Base-by-base conservation (phyloP, 768 basidiomycete genomes). In the Russula virescens region DNA sequence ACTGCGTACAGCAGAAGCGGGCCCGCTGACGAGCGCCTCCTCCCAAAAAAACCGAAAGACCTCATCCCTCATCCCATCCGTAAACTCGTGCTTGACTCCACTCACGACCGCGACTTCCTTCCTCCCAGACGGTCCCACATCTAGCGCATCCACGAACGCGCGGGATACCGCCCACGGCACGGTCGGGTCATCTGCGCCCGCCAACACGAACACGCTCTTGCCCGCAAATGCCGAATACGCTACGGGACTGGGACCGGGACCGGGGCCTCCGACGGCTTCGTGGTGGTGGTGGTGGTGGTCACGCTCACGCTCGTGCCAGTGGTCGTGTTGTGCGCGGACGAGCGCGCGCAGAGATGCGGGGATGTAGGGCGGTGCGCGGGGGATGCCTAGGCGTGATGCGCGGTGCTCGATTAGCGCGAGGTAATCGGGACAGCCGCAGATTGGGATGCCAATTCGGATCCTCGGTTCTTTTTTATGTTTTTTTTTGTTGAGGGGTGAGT, bases 201-300 rank as follows among this genome's bases (percentile, higher is more conserved):
- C 84, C 4, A 94, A 72, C 3, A 88, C 84, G 6, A 94, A 78
- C 16, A 94, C 78, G 68, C 83, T 83, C 76, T 91, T 92, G 1
- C 83, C 86, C 5, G 78, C 61, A 71, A 89, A 92, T 1, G 86
- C 83, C 14, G 38, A 38, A n/a, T n/a, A n/a, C 38, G 38, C 2
- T 2, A 14, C 8, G 38, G 38, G 5, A 3, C 8, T 8, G 38
- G 38, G 38, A 38, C 13, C 38, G 31, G 3, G 31, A 38, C 34
- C 34, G 34, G 34, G n/a, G n/a, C n/a, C n/a, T n/a, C n/a, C n/a
- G n/a, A n/a, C n/a, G n/a, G n/a, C n/a, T n/a, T n/a, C 5, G 34
- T 35, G 34, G 34, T 35, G 34, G 34, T 35, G 34, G 10, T 35
- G 34, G 34, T 5, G 34, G 34, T 35, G 34, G 34, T 5, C 10